Conservation (phyloP, 169 alveolate species). For the Plasmodium malariae region DNA sequence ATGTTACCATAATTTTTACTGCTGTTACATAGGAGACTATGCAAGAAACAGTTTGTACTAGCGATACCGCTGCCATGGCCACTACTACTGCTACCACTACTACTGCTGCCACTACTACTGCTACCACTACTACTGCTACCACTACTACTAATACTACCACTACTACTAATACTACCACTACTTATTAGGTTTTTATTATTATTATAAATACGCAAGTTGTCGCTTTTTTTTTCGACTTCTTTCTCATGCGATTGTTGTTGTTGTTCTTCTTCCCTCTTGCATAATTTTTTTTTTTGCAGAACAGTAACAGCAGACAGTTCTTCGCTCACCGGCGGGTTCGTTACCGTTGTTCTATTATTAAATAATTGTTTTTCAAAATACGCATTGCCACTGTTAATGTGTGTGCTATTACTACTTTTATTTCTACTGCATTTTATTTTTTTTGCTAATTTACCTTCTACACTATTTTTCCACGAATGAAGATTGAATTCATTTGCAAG, state of each 20-base stretch:
- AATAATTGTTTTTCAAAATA: too few relatives aligned
- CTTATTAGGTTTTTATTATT: not conserved
- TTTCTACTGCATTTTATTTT: slow-evolving; percentile 6
- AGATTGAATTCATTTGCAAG: not conserved
- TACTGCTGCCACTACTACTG: not conserved
- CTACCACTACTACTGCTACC: not conserved
- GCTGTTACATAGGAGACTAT: too few relatives aligned
- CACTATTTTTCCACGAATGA: not conserved
- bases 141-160: not conserved
- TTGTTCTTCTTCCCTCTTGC: not conserved
- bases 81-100: not conserved
- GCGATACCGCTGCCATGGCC: not conserved
- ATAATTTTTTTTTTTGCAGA: not conserved
- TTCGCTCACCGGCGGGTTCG: too few relatives aligned
- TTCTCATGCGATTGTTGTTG: not conserved
- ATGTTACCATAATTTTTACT: too few relatives aligned
- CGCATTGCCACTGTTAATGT: too few relatives aligned
- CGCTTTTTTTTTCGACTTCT: not conserved
- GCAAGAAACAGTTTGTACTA: not conserved
- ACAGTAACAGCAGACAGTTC: too few relatives aligned
- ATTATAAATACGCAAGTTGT: not conserved
- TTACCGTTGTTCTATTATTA: too few relatives aligned
- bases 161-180: not conserved
- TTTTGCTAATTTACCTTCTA: slow-evolving; percentile 31
- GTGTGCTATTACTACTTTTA: too few relatives aligned